These are phyloP conservation scores for Claviceps sp. DNA, from an alignment of 2,329 filamentous ascomycete species.

Conservation along the genomic window DNA sequence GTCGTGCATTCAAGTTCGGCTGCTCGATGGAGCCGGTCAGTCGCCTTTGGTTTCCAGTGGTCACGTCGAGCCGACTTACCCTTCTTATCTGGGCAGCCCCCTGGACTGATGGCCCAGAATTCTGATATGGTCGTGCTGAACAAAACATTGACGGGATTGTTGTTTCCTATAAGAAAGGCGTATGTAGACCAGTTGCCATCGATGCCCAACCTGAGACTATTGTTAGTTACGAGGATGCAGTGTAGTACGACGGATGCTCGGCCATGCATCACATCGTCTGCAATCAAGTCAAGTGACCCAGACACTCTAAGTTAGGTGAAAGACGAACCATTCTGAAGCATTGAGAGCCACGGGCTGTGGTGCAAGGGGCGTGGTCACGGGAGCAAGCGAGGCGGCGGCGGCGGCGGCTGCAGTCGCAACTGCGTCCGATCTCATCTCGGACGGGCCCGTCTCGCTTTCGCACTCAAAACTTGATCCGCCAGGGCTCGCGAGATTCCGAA, in stretches of 20 bases:
- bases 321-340: constrained; percentile 12
- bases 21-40: constrained; percentile 12
- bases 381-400: constrained; percentile 1
- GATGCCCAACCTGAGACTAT: constrained; percentile 39
- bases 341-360: constrained; percentile 10
- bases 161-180: constrained; percentile 34
- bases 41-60: not conserved
- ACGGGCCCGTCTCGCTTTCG: not conserved
- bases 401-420: constrained; percentile 3
- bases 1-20: constrained; percentile 38
- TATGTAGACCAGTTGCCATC: constrained; percentile 65
- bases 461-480: not conserved
- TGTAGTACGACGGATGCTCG: not conserved
- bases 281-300: not conserved
- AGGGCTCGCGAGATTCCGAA: not conserved
- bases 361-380: not conserved
- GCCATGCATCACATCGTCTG: not conserved
- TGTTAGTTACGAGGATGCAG: not conserved
- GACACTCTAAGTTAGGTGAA: not conserved
- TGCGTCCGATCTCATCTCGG: constrained; percentile 6
- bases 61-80: constrained; percentile 25
- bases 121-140: constrained; percentile 58
- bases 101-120: constrained; percentile 52
- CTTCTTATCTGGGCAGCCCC: constrained; percentile 32
- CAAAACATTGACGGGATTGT: constrained; percentile 24